These are phyloP conservation scores for Coemansia javaensis DNA, from an alignment of 192 early-diverging fungal species.

Conservation along the genomic window DNA sequence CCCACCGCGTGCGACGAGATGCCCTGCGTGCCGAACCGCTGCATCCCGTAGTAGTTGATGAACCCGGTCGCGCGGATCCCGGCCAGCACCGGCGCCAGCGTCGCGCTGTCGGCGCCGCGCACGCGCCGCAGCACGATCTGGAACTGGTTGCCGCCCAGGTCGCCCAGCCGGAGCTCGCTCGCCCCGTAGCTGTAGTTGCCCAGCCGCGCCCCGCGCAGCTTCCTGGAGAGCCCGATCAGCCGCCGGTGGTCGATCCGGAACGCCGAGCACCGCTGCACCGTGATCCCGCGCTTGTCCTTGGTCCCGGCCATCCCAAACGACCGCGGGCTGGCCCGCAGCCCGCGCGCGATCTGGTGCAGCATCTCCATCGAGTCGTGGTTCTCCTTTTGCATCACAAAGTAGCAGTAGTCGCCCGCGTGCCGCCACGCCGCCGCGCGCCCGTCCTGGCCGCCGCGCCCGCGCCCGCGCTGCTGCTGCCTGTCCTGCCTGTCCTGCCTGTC, in stretches of 20 bases:
- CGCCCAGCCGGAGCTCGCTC: constrained; percentile 71
- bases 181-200: constrained; percentile 74
- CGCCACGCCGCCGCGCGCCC: too few relatives aligned
- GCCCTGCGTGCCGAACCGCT: constrained; percentile 88
- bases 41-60: constrained; percentile 98
- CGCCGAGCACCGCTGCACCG: constrained; percentile 76
- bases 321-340: constrained; percentile 29
- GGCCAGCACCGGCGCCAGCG: constrained; percentile 55
- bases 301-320: constrained; percentile 83
- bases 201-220: constrained; percentile 39
- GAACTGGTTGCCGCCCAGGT: constrained; percentile 88
- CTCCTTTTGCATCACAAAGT: constrained; percentile 90
- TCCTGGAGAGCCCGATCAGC: constrained; percentile 11
- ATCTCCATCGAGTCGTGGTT: constrained; percentile 90
- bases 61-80: constrained; percentile 75
- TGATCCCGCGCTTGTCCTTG: constrained; percentile 91
- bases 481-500: neutral
- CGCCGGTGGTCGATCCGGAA: constrained; percentile 49
- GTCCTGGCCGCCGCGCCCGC: constrained; percentile 5
- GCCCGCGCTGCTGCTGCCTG: constrained; percentile 3
- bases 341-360: constrained; percentile 48
- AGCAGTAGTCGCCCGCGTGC: constrained; percentile 66
- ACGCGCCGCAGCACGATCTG: constrained; percentile 69
- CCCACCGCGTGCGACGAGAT: constrained; percentile 81
- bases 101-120: constrained; percentile 46